Base-by-base conservation (phyloP, 768 basidiomycete genomes). In the Naganishia kalamii region DNA sequence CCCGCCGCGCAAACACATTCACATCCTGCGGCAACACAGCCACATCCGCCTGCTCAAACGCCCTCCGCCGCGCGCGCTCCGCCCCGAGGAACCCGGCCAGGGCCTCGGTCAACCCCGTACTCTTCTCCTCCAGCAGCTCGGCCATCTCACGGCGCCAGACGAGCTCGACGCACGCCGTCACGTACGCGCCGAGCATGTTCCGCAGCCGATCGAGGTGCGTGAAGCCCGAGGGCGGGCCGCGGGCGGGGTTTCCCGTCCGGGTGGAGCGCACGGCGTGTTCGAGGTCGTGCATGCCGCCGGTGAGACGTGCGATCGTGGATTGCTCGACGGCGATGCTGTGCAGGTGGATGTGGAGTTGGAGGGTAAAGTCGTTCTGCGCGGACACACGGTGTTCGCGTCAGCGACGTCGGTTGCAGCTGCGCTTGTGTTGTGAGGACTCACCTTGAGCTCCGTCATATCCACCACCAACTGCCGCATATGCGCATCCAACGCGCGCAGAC, bases 81-180 rank as follows among this genome's bases (percentile, higher is more conserved):
- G 81, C 85, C 0, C 86, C 81, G 8, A 88, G 87, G 43, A 93
- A 82, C 71, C 88, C 90, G 2, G 88, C 87, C 86, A 97, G 87
- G 19, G 90, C 84, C 72, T 93, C 88, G 3, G 91, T 81, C 44
- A 97, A 87, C 37, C 84, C 85, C 66, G 88, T 85, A 0, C 90
- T 87, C 52, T 90, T 83, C 68, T 87, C 86, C 65, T 86, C 85
- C 76, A 97, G 90, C 75, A 92, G 88, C 86, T 76, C 67, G 88
- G 90, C 82, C 76, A 94, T 96, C 74, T 94, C 90, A 70, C 90
- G 90, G 62, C 94, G 82, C 65, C 94, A 82, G 1, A 93, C 89
- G 32, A 97, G 86, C 78, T 98, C 94, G 19, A 92, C 83, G 10
- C 96, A 83, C 0, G 92, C 91, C 1, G 90, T 89, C 0, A 89